Evolutionary conservation across 148 eudicot species (phyloP).

Genomic region (Fagopyrum esculentum): DNA sequence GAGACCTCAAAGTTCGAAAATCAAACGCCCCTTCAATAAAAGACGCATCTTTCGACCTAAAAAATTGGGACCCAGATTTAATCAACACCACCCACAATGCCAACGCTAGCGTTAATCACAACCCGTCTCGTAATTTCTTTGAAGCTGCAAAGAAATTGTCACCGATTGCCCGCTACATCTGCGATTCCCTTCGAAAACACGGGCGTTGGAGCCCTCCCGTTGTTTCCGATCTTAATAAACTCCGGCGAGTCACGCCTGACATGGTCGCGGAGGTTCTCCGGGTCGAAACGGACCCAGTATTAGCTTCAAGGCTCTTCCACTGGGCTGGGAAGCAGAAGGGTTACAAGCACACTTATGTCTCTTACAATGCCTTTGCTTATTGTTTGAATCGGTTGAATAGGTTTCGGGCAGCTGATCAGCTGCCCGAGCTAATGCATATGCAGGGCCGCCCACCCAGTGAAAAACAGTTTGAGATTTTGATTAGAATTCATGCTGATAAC

Average conservation of each 20-base stretch:
- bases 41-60: slow-evolving; percentile 37
- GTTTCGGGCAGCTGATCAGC: slow-evolving; percentile 80
- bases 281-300: slow-evolving; percentile 46
- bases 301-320: slow-evolving; percentile 74
- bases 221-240: slow-evolving; percentile 57
- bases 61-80: slow-evolving; percentile 66
- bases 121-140: slow-evolving; percentile 55
- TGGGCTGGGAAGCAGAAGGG: slow-evolving; percentile 99
- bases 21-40: slow-evolving; percentile 20
- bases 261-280: slow-evolving; percentile 79
- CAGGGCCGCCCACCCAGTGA: slow-evolving; percentile 85
- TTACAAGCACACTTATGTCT: slow-evolving; percentile 59
- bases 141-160: slow-evolving; percentile 46
- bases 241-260: slow-evolving; percentile 70
- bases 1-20: slow-evolving; percentile 25
- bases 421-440: slow-evolving; percentile 87
- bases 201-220: slow-evolving; percentile 57
- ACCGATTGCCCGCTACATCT: slow-evolving; percentile 75
- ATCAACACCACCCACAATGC: slow-evolving; percentile 14
- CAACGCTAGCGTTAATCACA: slow-evolving; percentile 9
- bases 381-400: slow-evolving; percentile 64
- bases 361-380: slow-evolving; percentile 84
- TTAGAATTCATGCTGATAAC: slow-evolving; percentile 80
- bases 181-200: slow-evolving; percentile 68
- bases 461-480: slow-evolving; percentile 91